phyloP scores from a whole-genome alignment of 2,329 filamentous ascomycete genomes.

The Thielaviopsis cerberus region DNA sequence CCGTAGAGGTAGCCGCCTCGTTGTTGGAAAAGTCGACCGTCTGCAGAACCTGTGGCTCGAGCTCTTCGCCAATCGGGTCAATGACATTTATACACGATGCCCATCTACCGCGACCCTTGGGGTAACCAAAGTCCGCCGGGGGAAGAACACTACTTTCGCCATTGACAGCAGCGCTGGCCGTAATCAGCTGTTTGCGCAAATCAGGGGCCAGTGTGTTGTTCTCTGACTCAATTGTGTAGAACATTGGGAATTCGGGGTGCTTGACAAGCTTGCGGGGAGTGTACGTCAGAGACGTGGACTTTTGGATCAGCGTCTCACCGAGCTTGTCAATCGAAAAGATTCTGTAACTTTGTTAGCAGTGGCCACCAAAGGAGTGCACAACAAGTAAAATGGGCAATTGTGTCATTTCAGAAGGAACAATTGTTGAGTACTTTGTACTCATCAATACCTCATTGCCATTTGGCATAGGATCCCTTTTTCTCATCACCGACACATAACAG shows the following conservation, averaged over 20 bases:
- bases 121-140: constrained; percentile 74
- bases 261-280: constrained; percentile 77
- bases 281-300: constrained; percentile 70
- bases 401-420: constrained; percentile 84
- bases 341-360: constrained; percentile 27
- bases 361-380: constrained; percentile 13
- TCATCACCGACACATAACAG: constrained; percentile 39
- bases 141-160: constrained; percentile 54
- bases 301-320: constrained; percentile 68
- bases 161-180: constrained; percentile 51
- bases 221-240: constrained; percentile 87
- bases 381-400: constrained; percentile 12
- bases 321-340: constrained; percentile 85
- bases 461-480: constrained; percentile 38
- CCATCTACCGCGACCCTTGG: constrained; percentile 70
- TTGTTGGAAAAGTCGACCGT: constrained; percentile 74
- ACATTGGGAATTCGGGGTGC: constrained; percentile 72
- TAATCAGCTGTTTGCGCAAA: constrained; percentile 55
- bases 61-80: constrained; percentile 37
- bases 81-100: constrained; percentile 87
- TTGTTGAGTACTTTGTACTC: constrained; percentile 44
- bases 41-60: constrained; percentile 48
- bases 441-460: constrained; percentile 34
- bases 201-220: constrained; percentile 74
- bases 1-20: constrained; percentile 74